phyloP scores from a whole-genome alignment of 1,284 basidiomycete species.

The Ceratobasidium sp. region DNA sequence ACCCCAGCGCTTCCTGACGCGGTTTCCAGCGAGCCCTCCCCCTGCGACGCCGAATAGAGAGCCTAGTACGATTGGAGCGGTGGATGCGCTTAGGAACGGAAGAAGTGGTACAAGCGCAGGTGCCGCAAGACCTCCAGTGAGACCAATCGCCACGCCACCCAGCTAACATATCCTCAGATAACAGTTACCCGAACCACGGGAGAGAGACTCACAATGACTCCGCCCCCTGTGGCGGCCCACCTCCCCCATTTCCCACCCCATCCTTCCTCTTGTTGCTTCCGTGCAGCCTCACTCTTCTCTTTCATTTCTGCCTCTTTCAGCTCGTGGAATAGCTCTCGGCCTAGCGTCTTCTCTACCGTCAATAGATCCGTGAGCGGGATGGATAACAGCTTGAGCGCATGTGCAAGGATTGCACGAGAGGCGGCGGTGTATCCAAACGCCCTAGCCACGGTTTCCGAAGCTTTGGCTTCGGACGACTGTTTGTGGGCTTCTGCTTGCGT shows the following conservation, averaged over 20 bases:
- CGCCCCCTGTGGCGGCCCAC: conserved; percentile 55
- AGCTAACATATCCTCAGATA: conserved; percentile 33
- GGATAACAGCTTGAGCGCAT: conserved; percentile 48
- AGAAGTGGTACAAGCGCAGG: conserved; percentile 56
- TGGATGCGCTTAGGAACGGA: conserved; percentile 52
- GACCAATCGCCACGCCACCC: conserved; percentile 54
- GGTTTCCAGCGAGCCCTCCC: conserved; percentile 55
- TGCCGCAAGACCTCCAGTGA: conserved; percentile 60
- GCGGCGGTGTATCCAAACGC: conserved; percentile 49
- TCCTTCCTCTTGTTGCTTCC: conserved; percentile 51
- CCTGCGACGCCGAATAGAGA: conserved; percentile 58
- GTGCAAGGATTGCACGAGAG: conserved; percentile 48
- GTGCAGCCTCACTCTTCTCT: conserved; percentile 50
- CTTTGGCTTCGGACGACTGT: neutral
- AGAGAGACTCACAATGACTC: conserved; percentile 48
- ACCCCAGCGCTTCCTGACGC: conserved; percentile 57
- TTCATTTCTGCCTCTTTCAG: conserved; percentile 43
- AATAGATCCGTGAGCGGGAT: conserved; percentile 46
- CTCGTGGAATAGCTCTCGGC: conserved; percentile 51
- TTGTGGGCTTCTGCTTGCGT: neutral
- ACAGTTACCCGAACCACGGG: conserved; percentile 43
- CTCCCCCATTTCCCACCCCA: conserved; percentile 54
- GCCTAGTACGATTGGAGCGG: conserved; percentile 56
- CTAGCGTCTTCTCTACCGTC: conserved; percentile 49
- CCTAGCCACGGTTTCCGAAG: neutral